These are phyloP conservation scores for Hyaloscypha hepaticicola DNA, from an alignment of 495 filamentous ascomycete genomes.

Conservation along the genomic window DNA sequence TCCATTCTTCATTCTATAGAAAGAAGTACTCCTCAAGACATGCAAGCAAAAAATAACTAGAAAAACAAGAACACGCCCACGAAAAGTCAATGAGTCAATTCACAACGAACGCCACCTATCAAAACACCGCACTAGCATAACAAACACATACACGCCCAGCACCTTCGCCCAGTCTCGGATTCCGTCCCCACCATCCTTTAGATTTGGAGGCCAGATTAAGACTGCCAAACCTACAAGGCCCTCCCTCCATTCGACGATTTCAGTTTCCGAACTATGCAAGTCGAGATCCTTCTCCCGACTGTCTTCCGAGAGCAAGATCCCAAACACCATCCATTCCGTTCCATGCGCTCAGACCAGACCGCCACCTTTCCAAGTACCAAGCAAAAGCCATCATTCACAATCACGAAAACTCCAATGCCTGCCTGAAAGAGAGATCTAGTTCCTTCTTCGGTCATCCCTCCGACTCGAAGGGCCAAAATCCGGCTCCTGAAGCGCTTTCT, in stretches of 20 bases:
- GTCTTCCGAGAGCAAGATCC: neutral
- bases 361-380: slow-evolving; percentile 7
- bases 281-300: neutral
- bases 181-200: neutral
- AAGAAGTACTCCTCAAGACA: neutral
- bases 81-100: neutral
- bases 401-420: slow-evolving; percentile 2
- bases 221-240: neutral
- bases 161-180: neutral
- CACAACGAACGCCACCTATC: slow-evolving; percentile 21
- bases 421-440: slow-evolving; percentile 10
- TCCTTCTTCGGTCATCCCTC: slow-evolving; percentile 18
- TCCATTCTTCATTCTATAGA: slow-evolving; percentile 2
- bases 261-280: neutral
- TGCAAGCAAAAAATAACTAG: neutral
- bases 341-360: neutral
- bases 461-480: slow-evolving; percentile 32
- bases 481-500: slow-evolving; percentile 29
- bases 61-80: neutral
- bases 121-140: slow-evolving; percentile 20
- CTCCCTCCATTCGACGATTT: neutral
- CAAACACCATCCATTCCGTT: neutral
- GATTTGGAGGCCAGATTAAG: neutral
- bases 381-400: neutral
- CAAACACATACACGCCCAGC: neutral